Base-by-base conservation (phyloP, 2,329 filamentous ascomycete genomes). In the Neospermospora avenae region DNA sequence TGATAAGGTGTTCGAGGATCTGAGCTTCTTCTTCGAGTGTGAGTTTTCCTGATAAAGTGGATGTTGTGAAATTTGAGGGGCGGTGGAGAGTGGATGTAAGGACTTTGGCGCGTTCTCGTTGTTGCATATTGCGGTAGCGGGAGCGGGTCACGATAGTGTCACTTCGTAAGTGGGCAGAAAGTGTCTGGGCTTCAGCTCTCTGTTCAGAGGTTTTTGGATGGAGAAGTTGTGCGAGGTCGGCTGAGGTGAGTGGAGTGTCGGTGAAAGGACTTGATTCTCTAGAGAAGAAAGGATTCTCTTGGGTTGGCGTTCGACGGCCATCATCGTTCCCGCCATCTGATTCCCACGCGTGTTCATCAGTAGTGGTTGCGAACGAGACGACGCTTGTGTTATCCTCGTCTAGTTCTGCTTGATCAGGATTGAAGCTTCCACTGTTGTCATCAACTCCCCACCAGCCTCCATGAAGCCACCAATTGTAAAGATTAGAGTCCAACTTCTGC, bases 391-490 rank as follows among this genome's bases (percentile, higher is more conserved):
- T 84, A 70, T 96, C 91, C 70, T 88, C 86, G 46, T 87, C 81
- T 11, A 85, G 78, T 3, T 84, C 80, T 4, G 77, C 72, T 11
- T 78, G 73, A 7, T 74, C 69, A 0, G 87, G 87, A 34, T 79
- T 74, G 72, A 93, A 98, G 63, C 93, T 89, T 28, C 89, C 90
- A 69, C 90, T 96, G 4, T 81, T 80, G 72, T 98, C 93, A 34
- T 87, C 80, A 16, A 87, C 86, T 1, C 93, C 93, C 86, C 91
- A 97, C 77, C 90, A 90, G 7, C 90, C 91, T 20, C 91, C 91
- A 57, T 81, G 79, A 55, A 89, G 85, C 89, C 91, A 98, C 84
- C 93, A 95, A 31, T 80, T 79, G 72, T 97, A 98, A 1, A 97
- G 77, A 60, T 85, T 87, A 2, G 82, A 80, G 65, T 93, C 88